A percentile compares a stretch with the other conserved stretches of the same genome.
Evolutionary conservation across 164 flowering plant species (phyloP).

Genomic region (Vitis cinerea): DNA sequence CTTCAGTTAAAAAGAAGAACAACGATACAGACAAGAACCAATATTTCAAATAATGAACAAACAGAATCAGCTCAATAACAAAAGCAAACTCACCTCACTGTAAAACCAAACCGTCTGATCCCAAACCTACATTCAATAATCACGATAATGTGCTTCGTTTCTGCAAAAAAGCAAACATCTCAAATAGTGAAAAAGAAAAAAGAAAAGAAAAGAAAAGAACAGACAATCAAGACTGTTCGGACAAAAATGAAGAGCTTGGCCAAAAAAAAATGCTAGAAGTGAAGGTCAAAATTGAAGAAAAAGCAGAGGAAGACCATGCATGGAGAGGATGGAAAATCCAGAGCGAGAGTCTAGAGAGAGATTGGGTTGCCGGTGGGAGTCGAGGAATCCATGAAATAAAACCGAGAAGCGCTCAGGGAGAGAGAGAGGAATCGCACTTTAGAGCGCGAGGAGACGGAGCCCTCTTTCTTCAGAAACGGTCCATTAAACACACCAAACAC

Average conservation of each 20-base stretch:
- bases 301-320: background rate
- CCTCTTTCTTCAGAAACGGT: background rate
- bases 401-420: background rate
- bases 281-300: background rate
- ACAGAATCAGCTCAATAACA: too few relatives aligned
- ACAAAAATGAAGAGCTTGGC: background rate
- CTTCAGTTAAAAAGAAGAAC: too few relatives aligned
- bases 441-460: background rate
- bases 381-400: background rate
- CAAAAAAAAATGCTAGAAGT: background rate
- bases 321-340: background rate
- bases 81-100: too few relatives aligned
- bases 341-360: background rate
- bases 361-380: background rate
- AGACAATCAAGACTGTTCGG: background rate
- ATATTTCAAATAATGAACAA: too few relatives aligned
- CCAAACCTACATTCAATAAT: background rate
- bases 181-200: background rate
- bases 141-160: constrained; percentile 1
- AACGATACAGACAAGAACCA: too few relatives aligned
- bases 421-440: background rate
- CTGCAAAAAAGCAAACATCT: background rate
- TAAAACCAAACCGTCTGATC: background rate
- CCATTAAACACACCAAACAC: background rate
- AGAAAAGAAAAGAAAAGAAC: too few relatives aligned